phyloP scores from a whole-genome alignment of 139 green algal genomes.

The Eudorina sp. region DNA sequence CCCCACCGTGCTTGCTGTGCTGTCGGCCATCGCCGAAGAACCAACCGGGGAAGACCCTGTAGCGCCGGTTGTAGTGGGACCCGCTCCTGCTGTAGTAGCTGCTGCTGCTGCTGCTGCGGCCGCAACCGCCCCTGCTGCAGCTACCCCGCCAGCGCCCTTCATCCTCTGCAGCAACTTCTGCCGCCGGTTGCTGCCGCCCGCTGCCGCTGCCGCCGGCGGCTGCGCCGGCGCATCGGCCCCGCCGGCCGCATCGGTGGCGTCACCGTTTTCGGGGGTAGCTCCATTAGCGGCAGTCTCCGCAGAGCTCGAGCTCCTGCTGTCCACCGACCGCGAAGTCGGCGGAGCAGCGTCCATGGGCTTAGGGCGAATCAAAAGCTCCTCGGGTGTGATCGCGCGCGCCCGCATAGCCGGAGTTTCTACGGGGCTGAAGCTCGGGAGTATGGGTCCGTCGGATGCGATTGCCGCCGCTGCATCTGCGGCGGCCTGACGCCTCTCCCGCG shows the following conservation, averaged over 20 bases:
- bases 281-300: too few relatives aligned
- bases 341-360: too few relatives aligned
- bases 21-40: too few relatives aligned
- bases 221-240: neutral
- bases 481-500: neutral
- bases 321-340: neutral
- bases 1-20: too few relatives aligned
- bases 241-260: too few relatives aligned
- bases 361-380: neutral
- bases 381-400: neutral
- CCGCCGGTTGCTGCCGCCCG: constrained; percentile 19
- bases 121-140: neutral
- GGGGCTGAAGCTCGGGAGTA: constrained; percentile 29
- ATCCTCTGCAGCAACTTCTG: constrained; percentile 49
- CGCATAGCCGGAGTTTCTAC: constrained; percentile 47
- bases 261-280: too few relatives aligned
- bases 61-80: too few relatives aligned
- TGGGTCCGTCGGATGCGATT: neutral
- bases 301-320: neutral
- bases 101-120: neutral
- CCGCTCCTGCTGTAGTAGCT: too few relatives aligned
- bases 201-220: neutral
- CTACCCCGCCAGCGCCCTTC: constrained; percentile 23
- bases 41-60: too few relatives aligned
- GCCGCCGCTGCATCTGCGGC: neutral